A percentile compares a stretch with the other conserved stretches of the same genome.
These are phyloP conservation scores for Trematosphaeria pertusa DNA, from an alignment of 2,329 filamentous ascomycete genomes.

Conservation along the genomic window DNA sequence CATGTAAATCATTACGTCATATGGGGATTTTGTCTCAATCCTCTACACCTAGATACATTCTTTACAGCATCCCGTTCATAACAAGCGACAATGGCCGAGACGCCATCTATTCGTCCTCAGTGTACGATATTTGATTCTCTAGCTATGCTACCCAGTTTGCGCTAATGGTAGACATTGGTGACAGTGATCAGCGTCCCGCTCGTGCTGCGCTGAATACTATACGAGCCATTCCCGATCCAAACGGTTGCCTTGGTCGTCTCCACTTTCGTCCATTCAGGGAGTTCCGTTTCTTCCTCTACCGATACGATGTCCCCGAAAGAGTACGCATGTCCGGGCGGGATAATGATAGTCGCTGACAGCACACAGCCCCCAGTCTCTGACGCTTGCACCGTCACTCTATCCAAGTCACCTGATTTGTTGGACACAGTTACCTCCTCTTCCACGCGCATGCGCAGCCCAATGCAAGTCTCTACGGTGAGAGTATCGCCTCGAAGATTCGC, in stretches of 20 bases:
- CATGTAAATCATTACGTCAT: too few species aligned
- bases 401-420: neutral
- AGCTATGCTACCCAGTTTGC: too few species aligned
- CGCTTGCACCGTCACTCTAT: neutral
- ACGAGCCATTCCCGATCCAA: neutral
- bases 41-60: too few species aligned
- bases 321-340: neutral
- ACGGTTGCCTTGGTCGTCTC: conserved; percentile 1
- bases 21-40: too few species aligned
- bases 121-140: too few species aligned
- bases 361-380: neutral
- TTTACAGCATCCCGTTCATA: too few species aligned
- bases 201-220: too few species aligned
- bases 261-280: neutral
- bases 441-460: neutral
- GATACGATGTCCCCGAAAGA: neutral
- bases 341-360: neutral
- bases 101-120: too few species aligned
- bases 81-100: too few species aligned
- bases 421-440: conserved; percentile 1
- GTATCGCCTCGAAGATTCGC: neutral
- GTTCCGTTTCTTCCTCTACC: neutral
- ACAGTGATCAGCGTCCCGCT: too few species aligned
- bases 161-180: too few species aligned
- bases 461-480: neutral